Base-by-base conservation (phyloP, 768 basidiomycete genomes). In the Mycena floridula region DNA sequence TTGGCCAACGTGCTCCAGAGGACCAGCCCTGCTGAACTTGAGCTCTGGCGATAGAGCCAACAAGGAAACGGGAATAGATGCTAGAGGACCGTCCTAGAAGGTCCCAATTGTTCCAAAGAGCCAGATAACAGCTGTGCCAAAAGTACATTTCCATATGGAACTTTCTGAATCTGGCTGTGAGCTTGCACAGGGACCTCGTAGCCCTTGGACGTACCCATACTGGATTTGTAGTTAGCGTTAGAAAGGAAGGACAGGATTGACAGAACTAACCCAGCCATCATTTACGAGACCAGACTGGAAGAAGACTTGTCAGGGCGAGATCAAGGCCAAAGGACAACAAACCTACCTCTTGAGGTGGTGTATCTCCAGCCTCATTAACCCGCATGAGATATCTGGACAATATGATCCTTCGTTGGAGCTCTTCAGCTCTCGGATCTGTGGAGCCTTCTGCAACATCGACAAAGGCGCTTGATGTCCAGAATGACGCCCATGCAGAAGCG, bases 61-160 rank as follows among this genome's bases (percentile, higher is more conserved):
- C 47, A 20, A 80, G 68, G 57, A 79, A 79, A 3, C 68, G 66
- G 6, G 62, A 51, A 54, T 79, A 80, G 7, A 76, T 61, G 32
- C 52, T 48, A 40, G 59, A 64, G 0, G 74, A 70, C 39, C 72
- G 68, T 16, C 61, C 49, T n/a, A 79, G 69, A 30, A 80, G 59
- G 47, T 76, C 71, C 74, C 73, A 77, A 57, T 79, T 76, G 50
- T 72, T 71, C 78, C 78, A 81, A 5, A 79, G 66, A 1, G 72
- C 76, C 77, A 77, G 80, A 53, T 81, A 78, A 5, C 65, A 66
- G 44, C 63, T 59, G 51, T 81, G 79, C 79, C 77, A 79, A 57
- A 76, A 79, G 52, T 68, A 74, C 75, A 76, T 72, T 51, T 81
- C 77, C 70, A 78, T 70, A 50, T 79, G 77, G 58, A 77, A 78